Percentiles rank a stretch among this genome's conserved stretches.
These are phyloP conservation scores for Chytridiales sp. DNA, from an alignment of 371 early-diverging fungal species.

Conservation along the genomic window DNA sequence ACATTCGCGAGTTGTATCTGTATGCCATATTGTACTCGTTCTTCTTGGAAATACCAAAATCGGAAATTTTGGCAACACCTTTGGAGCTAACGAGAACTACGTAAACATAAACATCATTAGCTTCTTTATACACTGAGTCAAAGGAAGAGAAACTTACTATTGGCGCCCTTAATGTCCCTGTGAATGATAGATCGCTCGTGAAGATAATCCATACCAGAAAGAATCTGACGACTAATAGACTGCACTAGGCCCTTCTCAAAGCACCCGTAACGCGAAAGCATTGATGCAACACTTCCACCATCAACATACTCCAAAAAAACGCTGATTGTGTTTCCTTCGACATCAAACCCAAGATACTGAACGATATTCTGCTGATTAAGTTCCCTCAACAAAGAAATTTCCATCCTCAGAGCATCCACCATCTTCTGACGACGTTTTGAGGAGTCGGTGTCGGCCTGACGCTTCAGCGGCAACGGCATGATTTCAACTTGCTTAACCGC, in stretches of 20 bases:
- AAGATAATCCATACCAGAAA: slow-evolving; percentile 91
- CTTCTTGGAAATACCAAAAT: slow-evolving; percentile 98
- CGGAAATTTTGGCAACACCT: slow-evolving; percentile 94
- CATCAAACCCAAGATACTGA: slow-evolving; percentile 84
- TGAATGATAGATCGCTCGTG: slow-evolving; percentile 96
- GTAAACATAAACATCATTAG: background rate
- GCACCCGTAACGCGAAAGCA: slow-evolving; percentile 80
- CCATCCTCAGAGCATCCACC: slow-evolving; percentile 78
- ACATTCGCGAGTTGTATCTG: slow-evolving; percentile 48
- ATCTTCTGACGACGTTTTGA: slow-evolving; percentile 29
- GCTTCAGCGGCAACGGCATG: slow-evolving; percentile 37
- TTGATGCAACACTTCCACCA: slow-evolving; percentile 90
- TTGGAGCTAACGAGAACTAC: slow-evolving; percentile 77
- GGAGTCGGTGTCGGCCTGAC: slow-evolving; percentile 27
- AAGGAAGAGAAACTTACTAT: slow-evolving; percentile 35
- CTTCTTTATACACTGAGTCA: background rate
- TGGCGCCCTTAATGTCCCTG: slow-evolving; percentile 65
- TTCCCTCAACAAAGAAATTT: slow-evolving; percentile 86
- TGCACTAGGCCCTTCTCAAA: slow-evolving; percentile 83
- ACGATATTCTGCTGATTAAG: slow-evolving; percentile 94
- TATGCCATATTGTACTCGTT: slow-evolving; percentile 68
- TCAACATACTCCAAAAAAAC: slow-evolving; percentile 98
- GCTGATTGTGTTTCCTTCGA: slow-evolving; percentile 77
- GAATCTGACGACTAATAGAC: slow-evolving; percentile 86
- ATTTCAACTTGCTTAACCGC: slow-evolving; percentile 98